phyloP scores from a whole-genome alignment of 2,329 filamentous ascomycete species.

The Penicillium griseofulvum region DNA sequence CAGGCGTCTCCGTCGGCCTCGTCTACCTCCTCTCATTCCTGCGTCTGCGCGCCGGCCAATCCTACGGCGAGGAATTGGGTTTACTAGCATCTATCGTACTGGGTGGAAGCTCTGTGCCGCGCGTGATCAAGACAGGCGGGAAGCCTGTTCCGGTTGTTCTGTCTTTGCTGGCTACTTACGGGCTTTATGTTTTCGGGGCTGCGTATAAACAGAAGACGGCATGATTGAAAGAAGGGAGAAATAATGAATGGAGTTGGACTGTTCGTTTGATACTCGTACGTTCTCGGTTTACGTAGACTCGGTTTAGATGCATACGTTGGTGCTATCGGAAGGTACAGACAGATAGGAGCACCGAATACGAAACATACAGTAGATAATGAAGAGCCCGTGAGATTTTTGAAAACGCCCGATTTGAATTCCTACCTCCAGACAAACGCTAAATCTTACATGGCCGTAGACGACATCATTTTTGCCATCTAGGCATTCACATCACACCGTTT shows the following conservation, averaged over 20 bases:
- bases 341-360: background rate
- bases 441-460: conserved; percentile 19
- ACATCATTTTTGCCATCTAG: conserved; percentile 5
- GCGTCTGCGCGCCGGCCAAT: conserved; percentile 69
- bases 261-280: too few relatives aligned
- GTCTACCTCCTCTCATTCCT: conserved; percentile 77
- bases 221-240: background rate
- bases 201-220: conserved; percentile 52
- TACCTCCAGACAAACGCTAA: conserved; percentile 17
- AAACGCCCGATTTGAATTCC: conserved; percentile 7
- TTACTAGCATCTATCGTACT: conserved; percentile 83
- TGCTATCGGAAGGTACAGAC: background rate
- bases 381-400: background rate
- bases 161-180: conserved; percentile 75
- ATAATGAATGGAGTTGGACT: background rate
- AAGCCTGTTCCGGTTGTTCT: conserved; percentile 84
- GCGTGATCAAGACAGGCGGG: conserved; percentile 70
- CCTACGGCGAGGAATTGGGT: conserved; percentile 86
- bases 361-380: background rate
- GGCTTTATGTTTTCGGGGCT: conserved; percentile 74
- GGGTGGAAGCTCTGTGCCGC: conserved; percentile 77
- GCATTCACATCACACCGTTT: conserved; percentile 3
- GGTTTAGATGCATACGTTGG: background rate
- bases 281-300: background rate
- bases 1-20: conserved; percentile 77